Evolutionary conservation across 305 asterid genomes (phyloP), one percentile per base, ranked within the genome.

Genomic region (Salvia sclarea): DNA sequence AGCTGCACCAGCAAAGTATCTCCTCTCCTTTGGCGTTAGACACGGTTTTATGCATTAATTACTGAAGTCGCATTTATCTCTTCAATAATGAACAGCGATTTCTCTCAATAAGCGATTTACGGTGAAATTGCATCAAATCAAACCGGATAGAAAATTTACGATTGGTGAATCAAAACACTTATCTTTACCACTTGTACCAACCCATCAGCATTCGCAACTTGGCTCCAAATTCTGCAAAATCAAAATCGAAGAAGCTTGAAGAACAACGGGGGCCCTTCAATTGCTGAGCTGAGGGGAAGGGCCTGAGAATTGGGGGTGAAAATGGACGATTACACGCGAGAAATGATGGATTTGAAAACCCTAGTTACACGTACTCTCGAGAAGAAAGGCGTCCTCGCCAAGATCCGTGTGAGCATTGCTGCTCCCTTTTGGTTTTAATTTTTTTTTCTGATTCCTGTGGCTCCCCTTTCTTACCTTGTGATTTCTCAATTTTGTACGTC

Each of bases 341-440:
- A 94, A 74, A 91, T 91, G 97, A 94, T 94, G 99, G 99, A 94
- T 87, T 93, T 94, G 66, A 94, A 94, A 76, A 94, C 98, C 84
- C 92, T 94, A 16, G 97, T 94, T 70, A 89, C 99, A 20, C 96
- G 97, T 55, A 94, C 98, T 60, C 92, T 94, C 57, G 99, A 94
- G 85, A 94, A 94, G 86, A 94, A 94, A 69, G 99, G 99, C 76
- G 99, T 94, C 11, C 99, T 94, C 22, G 99, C 99, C 71, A 94
- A 91, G 99, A 94, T 94, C 96, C 95, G 98, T 38, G 99, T 94
- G 77, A 87, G 88, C 72, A 31, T 63, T 74, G 48, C 68, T 59
- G 31, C 20, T 65, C 41, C 69, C 28, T 13, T 13, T 40, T 40
- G 13, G 6, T 35, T 16, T 71, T 48, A 6, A 13, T n/a, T 6